These are phyloP conservation scores for Fusarium agapanthi DNA, from an alignment of 2,329 filamentous ascomycete genomes.

Conservation along the genomic window DNA sequence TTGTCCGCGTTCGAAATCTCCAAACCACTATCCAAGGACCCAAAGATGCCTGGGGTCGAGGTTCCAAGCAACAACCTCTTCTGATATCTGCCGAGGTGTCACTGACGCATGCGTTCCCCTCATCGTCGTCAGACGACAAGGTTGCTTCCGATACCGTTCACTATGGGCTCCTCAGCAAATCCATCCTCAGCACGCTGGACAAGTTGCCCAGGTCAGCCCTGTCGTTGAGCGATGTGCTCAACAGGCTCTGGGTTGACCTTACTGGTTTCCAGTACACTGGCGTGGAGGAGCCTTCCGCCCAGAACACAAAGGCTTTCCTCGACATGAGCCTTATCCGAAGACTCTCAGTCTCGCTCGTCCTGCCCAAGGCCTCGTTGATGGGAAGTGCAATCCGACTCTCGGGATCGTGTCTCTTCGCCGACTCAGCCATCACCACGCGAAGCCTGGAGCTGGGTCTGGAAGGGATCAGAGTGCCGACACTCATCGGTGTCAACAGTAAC, in stretches of 20 bases:
- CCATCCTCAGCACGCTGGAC: slow-evolving; percentile 60
- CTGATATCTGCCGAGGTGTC: slow-evolving; percentile 67
- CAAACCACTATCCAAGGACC: slow-evolving; percentile 64
- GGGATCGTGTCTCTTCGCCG: slow-evolving; percentile 53
- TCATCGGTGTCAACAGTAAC: slow-evolving; percentile 78
- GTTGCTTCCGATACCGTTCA: slow-evolving; percentile 77
- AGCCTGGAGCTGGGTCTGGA: slow-evolving; percentile 58
- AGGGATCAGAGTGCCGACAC: slow-evolving; percentile 68
- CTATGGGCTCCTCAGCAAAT: slow-evolving; percentile 76
- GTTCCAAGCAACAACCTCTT: slow-evolving; percentile 67
- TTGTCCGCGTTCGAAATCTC: slow-evolving; percentile 70
- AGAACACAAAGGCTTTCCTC: slow-evolving; percentile 42
- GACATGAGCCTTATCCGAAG: slow-evolving; percentile 50
- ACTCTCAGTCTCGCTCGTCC: slow-evolving; percentile 61
- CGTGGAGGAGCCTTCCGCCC: not conserved
- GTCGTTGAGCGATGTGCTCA: slow-evolving; percentile 43
- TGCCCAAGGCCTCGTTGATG: slow-evolving; percentile 75
- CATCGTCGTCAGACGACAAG: slow-evolving; percentile 66
- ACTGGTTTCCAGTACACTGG: slow-evolving; percentile 38
- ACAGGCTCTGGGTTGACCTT: slow-evolving; percentile 46
- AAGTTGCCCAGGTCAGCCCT: slow-evolving; percentile 12
- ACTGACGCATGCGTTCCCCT: slow-evolving; percentile 63
- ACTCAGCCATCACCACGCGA: slow-evolving; percentile 39
- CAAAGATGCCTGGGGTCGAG: slow-evolving; percentile 74
- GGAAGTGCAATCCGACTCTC: slow-evolving; percentile 68